These are phyloP conservation scores for Phytopythium oedochilum DNA, from an alignment of 352 stramenopile genomes.

Conservation along the genomic window DNA sequence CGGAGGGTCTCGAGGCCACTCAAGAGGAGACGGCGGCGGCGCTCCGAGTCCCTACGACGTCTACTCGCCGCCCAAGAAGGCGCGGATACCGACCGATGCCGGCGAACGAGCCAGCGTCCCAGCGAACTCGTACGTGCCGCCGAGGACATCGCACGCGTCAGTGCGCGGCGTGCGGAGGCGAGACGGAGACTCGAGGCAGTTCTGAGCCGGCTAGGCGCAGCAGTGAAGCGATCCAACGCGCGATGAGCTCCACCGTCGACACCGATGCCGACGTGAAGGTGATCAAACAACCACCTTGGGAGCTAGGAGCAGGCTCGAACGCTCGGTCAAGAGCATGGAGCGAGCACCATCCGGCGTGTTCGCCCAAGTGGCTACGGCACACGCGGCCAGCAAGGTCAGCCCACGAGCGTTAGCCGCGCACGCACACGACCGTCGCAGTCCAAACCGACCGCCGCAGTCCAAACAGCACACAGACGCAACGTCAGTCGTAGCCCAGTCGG, in stretches of 20 bases:
- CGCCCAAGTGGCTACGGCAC: background rate
- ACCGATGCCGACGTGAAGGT: no score
- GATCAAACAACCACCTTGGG: background rate
- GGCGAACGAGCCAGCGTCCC: background rate
- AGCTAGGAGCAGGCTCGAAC: background rate
- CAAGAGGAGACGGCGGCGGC: background rate
- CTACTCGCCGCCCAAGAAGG: slow-evolving; percentile 50
- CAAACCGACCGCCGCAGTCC: background rate
- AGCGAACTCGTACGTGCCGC: slow-evolving; percentile 25
- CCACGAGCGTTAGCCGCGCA: background rate
- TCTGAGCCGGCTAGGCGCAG: background rate
- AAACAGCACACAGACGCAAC: no score
- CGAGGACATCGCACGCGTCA: slow-evolving; percentile 36
- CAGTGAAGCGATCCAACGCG: no score
- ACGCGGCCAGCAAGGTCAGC: background rate
- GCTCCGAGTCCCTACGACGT: slow-evolving; percentile 30
- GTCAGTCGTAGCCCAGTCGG: no score
- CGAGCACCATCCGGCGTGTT: background rate
- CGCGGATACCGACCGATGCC: slow-evolving; percentile 16
- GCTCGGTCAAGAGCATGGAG: background rate
- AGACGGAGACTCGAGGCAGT: slow-evolving; percentile 1
- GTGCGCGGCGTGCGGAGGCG: slow-evolving; percentile 19
- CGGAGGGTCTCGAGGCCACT: slow-evolving; percentile 8
- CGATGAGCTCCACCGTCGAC: no score
- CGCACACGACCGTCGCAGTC: background rate